phyloP scores from a whole-genome alignment of 352 stramenopile genomes.

The Vaucheria bursata region DNA sequence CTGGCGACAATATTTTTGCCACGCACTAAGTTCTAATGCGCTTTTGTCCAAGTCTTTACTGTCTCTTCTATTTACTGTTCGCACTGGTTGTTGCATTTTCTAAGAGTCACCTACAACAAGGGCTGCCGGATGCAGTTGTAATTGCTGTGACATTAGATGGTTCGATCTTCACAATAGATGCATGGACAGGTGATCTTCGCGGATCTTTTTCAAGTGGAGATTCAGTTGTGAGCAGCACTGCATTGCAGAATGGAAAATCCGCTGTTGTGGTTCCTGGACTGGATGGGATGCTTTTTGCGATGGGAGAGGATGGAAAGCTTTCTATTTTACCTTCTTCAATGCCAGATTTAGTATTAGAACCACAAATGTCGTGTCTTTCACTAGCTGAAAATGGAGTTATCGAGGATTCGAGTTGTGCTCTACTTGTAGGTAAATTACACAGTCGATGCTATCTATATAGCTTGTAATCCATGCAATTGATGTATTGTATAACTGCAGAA shows the following conservation, averaged over 20 bases:
- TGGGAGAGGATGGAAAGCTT: constrained; percentile 22
- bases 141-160: constrained; percentile 45
- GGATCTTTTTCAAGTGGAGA: constrained; percentile 38
- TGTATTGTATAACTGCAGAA: neutral
- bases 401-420: constrained; percentile 28
- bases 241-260: neutral
- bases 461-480: neutral
- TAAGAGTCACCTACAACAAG: too few species aligned
- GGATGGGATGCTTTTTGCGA: constrained; percentile 39
- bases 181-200: constrained; percentile 33
- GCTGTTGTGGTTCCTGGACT: constrained; percentile 38
- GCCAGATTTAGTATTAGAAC: constrained; percentile 39
- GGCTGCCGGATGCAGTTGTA: too few species aligned
- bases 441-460: too few species aligned
- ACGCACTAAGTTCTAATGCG: too few species aligned
- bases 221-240: constrained; percentile 30
- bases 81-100: too few species aligned
- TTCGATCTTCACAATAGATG: constrained; percentile 45
- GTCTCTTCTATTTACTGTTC: too few species aligned
- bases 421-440: too few species aligned
- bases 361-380: constrained; percentile 35
- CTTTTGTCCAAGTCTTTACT: too few species aligned
- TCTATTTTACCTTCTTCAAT: constrained; percentile 25
- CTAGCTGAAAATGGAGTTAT: constrained; percentile 20
- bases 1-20: too few species aligned